Base-by-base conservation (phyloP, 2,329 filamentous ascomycete species). In the Cladosporium sp. region DNA sequence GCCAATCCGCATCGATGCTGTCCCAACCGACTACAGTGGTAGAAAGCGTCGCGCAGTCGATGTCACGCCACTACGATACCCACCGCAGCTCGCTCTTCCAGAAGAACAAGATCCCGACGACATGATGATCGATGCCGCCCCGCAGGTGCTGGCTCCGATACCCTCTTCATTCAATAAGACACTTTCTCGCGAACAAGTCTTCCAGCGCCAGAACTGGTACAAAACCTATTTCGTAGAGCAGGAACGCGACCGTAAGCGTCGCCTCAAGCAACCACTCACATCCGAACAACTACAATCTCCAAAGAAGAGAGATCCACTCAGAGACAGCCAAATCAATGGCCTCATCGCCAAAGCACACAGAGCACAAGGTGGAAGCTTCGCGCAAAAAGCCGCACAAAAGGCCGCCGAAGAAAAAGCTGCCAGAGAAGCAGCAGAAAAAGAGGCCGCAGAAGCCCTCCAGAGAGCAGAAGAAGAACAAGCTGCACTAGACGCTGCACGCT, bases 41-140 rank as follows among this genome's bases (percentile, higher is more conserved):
- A 47, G 39, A n/a, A 53, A 53, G 48, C 49, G 52, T 38, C 47
- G 52, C 29, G 52, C 48, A 2, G 38, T 53, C 25, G 43, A 52
- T 13, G 22, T 13, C 20, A 41, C 38, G 15, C 20, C 42, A 9
- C n/a, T n/a, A n/a, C n/a, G 41, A 7, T 5, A 27, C 22, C 9
- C 22, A 5, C 9, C 22, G 4, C 22, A 27, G 9, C 22, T 5
- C 22, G 5, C 9, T 27, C 22, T 4, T 27, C 22, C 22, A 27
- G 5, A 9, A 4, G 22, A 27, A 9, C 22, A 27, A 27, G 22
- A 27, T 27, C 22, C n/a, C n/a, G n/a, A 27, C 22, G 22, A 27
- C 22, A 27, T 27, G 22, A 27, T 27, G 22, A 4, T 27, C 22
- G 22, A 27, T 9, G 22, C 22, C 9, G 5, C 22, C 5, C 22